Base-by-base conservation (phyloP, 257 asterid genomes). In the Salvia splendens region DNA sequence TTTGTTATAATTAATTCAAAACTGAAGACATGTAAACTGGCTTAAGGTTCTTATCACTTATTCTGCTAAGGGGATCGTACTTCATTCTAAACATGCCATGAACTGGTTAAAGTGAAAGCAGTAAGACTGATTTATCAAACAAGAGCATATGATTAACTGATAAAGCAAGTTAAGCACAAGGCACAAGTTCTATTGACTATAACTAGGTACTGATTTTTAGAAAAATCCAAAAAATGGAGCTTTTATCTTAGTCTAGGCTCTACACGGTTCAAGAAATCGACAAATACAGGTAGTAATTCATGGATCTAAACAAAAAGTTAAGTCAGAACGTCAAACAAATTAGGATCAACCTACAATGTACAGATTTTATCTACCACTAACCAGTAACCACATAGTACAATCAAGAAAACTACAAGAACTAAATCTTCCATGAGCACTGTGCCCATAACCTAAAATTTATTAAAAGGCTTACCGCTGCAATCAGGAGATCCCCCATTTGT, bases 401-500 rank as follows among this genome's bases (percentile, higher is more conserved):
- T 48, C 17, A 28, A 36, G 69, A 52, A 32, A 51, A 30, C 48
- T 50, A 42, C 12, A 43, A 12, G 12, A 53, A 54, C 68, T 20
- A 67, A 24, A 65, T 35, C 64, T 54, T 70, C 46, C 46, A 65
- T 35, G 45, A 56, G n/a, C 40, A 67, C 6, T 51, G 20, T 32
- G 57, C 58, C 49, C 40, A 41, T 15, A 62, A 58, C 12, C 56
- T 61, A 24, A 58, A 12, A 61, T 30, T 20, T 24, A 70, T 51
- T 12, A 28, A 75, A 40, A 59, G 54, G 49, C 36, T 72, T 85
- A 94, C 95, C 97, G 67, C 84, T 91, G 76, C 85, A 87, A 84
- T 91, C 96, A 46, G 96, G 98, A 49, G 96, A 91, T 60, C 86
- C 89, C 79, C 91, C 88, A 76, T 80, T 86, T 49, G 81, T 71